phyloP scores from a whole-genome alignment of 202 grass and related monocot species.

The Panicum hallii region DNA sequence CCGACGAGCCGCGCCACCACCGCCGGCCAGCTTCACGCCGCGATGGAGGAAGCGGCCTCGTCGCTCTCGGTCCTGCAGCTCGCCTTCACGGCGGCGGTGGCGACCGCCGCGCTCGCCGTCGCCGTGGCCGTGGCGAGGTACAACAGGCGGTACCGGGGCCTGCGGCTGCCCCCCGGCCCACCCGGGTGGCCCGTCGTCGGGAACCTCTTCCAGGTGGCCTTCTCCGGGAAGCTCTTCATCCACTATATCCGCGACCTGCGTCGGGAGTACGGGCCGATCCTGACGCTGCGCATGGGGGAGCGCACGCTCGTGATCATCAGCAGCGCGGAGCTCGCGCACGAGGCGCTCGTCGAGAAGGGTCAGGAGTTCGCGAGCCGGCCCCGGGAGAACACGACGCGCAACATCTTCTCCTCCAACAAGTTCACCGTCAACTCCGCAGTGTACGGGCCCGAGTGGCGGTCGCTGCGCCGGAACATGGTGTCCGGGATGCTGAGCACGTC shows the following conservation, averaged over 20 bases:
- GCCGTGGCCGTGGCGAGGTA: slow-evolving; percentile 41
- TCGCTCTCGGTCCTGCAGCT: slow-evolving; percentile 16
- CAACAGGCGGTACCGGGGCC: slow-evolving; percentile 52
- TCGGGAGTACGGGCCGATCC: slow-evolving; percentile 69
- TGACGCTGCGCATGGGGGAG: slow-evolving; percentile 84
- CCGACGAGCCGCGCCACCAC: background rate
- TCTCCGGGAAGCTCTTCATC: slow-evolving; percentile 85
- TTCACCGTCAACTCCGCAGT: slow-evolving; percentile 86
- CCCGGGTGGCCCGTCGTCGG: slow-evolving; percentile 77
- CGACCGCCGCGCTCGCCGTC: slow-evolving; percentile 15
- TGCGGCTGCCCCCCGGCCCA: slow-evolving; percentile 67
- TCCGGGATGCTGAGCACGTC: slow-evolving; percentile 79
- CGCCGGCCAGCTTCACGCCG: no score
- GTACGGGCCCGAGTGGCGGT: slow-evolving; percentile 83
- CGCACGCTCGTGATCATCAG: slow-evolving; percentile 82
- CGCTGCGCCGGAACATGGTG: slow-evolving; percentile 91
- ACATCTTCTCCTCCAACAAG: slow-evolving; percentile 91
- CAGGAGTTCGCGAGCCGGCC: slow-evolving; percentile 74
- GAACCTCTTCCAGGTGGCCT: slow-evolving; percentile 82
- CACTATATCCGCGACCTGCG: slow-evolving; percentile 72
- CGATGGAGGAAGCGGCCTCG: background rate
- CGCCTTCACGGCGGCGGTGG: slow-evolving; percentile 44
- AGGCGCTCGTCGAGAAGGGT: slow-evolving; percentile 81
- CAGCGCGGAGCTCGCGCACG: slow-evolving; percentile 72
- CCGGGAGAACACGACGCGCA: slow-evolving; percentile 70